Percentiles rank a stretch among this genome's conserved stretches.
These are phyloP conservation scores for Wickerhamomyces kurtzmanii DNA, from an alignment of 805 yeast species.

Conservation along the genomic window DNA sequence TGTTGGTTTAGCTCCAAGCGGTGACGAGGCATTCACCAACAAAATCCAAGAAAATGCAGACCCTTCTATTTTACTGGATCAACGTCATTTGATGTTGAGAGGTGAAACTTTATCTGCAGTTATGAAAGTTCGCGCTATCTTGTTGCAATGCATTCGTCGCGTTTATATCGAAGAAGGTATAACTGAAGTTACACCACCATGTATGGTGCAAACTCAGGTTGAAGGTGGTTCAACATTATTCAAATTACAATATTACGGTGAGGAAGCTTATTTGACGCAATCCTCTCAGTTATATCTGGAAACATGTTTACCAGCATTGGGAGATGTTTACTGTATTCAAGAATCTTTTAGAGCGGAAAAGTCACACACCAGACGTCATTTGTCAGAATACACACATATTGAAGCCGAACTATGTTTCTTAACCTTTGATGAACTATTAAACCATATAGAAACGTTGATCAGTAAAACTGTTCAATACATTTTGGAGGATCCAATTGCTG, in stretches of 20 bases:
- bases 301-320: constrained; percentile 91
- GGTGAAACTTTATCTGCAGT: constrained; percentile 92
- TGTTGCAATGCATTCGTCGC: constrained; percentile 65
- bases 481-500: constrained; percentile 84
- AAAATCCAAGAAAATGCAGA: constrained; percentile 90
- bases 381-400: constrained; percentile 93
- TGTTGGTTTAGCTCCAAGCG: constrained; percentile 91
- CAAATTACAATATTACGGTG: constrained; percentile 89
- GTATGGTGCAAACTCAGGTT: constrained; percentile 99
- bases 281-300: constrained; percentile 95
- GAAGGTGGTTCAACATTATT: constrained; percentile 98
- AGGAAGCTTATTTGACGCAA: constrained; percentile 94
- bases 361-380: constrained; percentile 97
- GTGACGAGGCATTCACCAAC: constrained; percentile 92
- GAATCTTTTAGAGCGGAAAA: constrained; percentile 99
- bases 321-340: constrained; percentile 95
- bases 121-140: constrained; percentile 86
- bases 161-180: constrained; percentile 67
- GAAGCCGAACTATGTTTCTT: constrained; percentile 91
- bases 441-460: constrained; percentile 76
- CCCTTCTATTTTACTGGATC: constrained; percentile 85
- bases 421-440: constrained; percentile 75
- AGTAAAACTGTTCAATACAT: constrained; percentile 63
- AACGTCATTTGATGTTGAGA: constrained; percentile 91
- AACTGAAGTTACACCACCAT: constrained; percentile 95